phyloP scores from a whole-genome alignment of 805 yeast genomes.

The Torulaspora gathmanii region DNA sequence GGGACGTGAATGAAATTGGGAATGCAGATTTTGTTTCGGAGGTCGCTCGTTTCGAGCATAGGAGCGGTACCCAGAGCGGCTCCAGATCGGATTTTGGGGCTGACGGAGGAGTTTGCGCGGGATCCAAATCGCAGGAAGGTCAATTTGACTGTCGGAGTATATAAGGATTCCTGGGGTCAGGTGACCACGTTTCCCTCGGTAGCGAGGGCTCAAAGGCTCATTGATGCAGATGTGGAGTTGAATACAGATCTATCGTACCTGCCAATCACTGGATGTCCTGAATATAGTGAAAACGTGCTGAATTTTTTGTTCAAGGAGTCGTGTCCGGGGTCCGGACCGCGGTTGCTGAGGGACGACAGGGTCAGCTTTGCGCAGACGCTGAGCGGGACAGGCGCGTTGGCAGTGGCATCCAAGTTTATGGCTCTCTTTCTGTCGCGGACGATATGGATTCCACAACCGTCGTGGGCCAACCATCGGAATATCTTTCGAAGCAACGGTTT shows the following conservation, averaged over 20 bases:
- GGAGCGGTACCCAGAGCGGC: constrained; percentile 51
- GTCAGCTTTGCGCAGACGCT: constrained; percentile 83
- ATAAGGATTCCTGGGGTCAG: constrained; percentile 76
- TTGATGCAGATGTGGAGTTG: constrained; percentile 46
- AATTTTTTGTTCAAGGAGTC: constrained; percentile 68
- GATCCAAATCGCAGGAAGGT: constrained; percentile 58
- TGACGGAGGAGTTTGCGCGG: constrained; percentile 65
- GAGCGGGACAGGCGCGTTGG: constrained; percentile 92
- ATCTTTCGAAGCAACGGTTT: constrained; percentile 73
- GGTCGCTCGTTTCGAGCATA: constrained; percentile 9
- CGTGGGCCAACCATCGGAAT: constrained; percentile 92
- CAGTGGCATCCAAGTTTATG: constrained; percentile 78
- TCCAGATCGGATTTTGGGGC: constrained; percentile 81
- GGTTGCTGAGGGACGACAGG: constrained; percentile 54
- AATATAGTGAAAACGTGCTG: constrained; percentile 62
- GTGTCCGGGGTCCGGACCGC: constrained; percentile 42
- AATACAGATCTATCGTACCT: constrained; percentile 53
- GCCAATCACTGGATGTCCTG: constrained; percentile 74
- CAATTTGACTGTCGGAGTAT: constrained; percentile 58
- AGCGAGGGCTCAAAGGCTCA: constrained; percentile 26
- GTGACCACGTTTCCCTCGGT: constrained; percentile 34
- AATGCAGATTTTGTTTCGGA: background rate
- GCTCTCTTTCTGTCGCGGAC: constrained; percentile 41
- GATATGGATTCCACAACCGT: constrained; percentile 76
- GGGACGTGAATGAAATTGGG: constrained; percentile 2